These are phyloP conservation scores for Pascua sp. DNA, from an alignment of 1,284 basidiomycete genomes.

Conservation along the genomic window DNA sequence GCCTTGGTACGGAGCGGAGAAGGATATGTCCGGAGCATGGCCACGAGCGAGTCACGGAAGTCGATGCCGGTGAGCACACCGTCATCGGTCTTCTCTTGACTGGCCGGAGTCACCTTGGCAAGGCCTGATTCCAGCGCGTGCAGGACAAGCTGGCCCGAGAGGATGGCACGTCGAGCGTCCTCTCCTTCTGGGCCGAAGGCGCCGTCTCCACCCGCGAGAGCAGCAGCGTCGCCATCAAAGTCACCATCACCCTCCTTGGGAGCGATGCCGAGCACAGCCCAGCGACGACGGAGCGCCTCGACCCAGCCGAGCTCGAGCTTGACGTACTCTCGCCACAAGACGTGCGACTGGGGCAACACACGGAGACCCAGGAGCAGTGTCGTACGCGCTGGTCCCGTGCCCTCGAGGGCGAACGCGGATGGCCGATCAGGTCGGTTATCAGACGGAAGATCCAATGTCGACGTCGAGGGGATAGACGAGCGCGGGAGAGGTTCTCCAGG, in stretches of 20 bases:
- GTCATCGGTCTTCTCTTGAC: conserved; percentile 3
- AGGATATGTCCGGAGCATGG: conserved; percentile 43
- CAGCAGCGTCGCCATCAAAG: conserved; percentile 22
- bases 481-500: conserved; percentile 64
- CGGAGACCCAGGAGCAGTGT: conserved; percentile 82
- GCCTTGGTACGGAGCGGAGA: conserved; percentile 39
- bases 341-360: conserved; percentile 63
- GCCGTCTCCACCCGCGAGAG: conserved; percentile 39
- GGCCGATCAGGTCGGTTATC: conserved; percentile 6
- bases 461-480: conserved; percentile 33
- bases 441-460: conserved; percentile 31
- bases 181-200: conserved; percentile 48
- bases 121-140: conserved; percentile 43
- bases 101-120: conserved; percentile 23
- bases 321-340: conserved; percentile 83
- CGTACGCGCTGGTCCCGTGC: conserved; percentile 64
- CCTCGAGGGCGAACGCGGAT: conserved; percentile 43
- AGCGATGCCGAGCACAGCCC: conserved; percentile 59
- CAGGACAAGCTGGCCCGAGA: conserved; percentile 45
- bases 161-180: conserved; percentile 45
- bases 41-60: conserved; percentile 35
- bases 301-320: conserved; percentile 88
- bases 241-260: conserved; percentile 2
- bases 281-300: conserved; percentile 74
- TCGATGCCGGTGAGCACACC: conserved; percentile 24